Percentiles rank a stretch among this genome's conserved stretches.
Conservation (phyloP, 306 rosid genomes). For the Trifolium fragiferum region DNA sequence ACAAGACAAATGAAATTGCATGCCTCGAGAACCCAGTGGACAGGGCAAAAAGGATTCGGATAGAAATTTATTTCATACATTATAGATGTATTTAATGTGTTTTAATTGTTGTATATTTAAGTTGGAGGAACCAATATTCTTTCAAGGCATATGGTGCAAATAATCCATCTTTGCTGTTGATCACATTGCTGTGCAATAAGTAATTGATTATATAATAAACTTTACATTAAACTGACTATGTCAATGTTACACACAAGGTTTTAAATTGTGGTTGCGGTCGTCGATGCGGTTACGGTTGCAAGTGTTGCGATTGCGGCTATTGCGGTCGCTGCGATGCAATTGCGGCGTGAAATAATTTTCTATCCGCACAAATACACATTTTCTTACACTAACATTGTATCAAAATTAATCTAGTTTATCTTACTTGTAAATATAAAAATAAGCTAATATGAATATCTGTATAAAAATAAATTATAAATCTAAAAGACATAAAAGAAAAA, state of each 20-base stretch:
- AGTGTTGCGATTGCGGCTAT: too few species aligned
- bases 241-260: background rate
- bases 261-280: too few species aligned
- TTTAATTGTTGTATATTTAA: slow-evolving; percentile 38
- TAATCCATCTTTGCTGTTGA: slow-evolving; percentile 21
- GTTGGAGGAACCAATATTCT: slow-evolving; percentile 42
- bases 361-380: too few species aligned
- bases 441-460: too few species aligned
- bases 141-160: slow-evolving; percentile 35
- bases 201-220: slow-evolving; percentile 16
- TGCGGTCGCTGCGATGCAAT: too few species aligned
- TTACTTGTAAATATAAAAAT: too few species aligned
- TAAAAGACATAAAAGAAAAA: too few species aligned
- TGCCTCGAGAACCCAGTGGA: slow-evolving; percentile 19
- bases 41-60: slow-evolving; percentile 1
- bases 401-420: too few species aligned
- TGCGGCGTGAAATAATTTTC: too few species aligned
- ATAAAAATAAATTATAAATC: too few species aligned
- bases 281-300: too few species aligned
- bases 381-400: too few species aligned
- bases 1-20: slow-evolving; percentile 33
- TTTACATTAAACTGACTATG: background rate
- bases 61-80: slow-evolving; percentile 26
- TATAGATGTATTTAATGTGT: slow-evolving; percentile 36
- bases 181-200: slow-evolving; percentile 21